Base-by-base conservation (phyloP, 2,329 filamentous ascomycete species). In the Ophiostoma populinum region DNA sequence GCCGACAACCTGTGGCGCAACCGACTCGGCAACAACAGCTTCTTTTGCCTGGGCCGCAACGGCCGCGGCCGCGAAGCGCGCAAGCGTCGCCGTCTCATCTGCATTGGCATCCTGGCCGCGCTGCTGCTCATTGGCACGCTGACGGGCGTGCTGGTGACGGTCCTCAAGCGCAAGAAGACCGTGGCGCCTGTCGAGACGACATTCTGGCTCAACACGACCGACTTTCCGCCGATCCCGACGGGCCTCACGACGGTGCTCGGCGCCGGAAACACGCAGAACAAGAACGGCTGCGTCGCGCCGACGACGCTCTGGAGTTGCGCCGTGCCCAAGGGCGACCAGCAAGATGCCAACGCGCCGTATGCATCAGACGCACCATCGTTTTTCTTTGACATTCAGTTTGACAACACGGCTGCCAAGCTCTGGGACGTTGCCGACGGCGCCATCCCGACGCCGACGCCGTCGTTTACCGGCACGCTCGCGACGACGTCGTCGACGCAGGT, bases 291-390 rank as follows among this genome's bases (percentile, higher is more conserved):
- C 45, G 73, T 86, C 4, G 59, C 64, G 7, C 78, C 78, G 1
- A 62, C 71, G 8, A 80, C 79, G 0, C 54, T 90, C 36, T 95
- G 86, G 86, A 92, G 79, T 50, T 95, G 86, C 52, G 68, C 75
- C 9, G 55, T 92, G 12, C 83, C 86, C 3, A 83, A 83, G 50
- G n/a, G n/a, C n/a, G 81, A 85, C 45, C 57, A 81, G 40, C 80
- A 86, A 28, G 55, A 65, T 4, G 63, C 65, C 1, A 69, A 76
- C 28, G 57, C 62, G 2, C 74, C 75, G 0, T 80, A 75, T 47
- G 59, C 65, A 24, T 59, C 74, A 1, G 66, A 77, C 42, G 70
- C 82, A 47, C 85, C 86, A 0, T 80, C 77, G 34, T 82, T 94
- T 48, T 66, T 80, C 32, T 62, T 94, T 42, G 69, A 90, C 45